These are phyloP conservation scores for Cyclostephanos invisitatus DNA, from an alignment of 108 stramenopile species.

Conservation along the genomic window DNA sequence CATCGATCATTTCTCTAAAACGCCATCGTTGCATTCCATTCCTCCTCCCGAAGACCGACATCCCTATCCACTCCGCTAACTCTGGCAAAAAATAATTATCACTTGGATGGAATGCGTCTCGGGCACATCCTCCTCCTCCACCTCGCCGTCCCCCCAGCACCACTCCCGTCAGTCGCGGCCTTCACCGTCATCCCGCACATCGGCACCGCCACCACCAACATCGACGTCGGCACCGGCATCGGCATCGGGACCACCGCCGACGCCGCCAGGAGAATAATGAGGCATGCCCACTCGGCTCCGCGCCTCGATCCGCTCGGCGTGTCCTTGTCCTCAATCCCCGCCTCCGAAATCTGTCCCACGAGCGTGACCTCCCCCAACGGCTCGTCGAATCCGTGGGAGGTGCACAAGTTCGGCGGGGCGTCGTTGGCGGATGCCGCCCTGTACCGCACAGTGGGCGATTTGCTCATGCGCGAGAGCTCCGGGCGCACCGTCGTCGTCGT, in stretches of 20 bases:
- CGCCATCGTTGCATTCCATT: too few relatives aligned
- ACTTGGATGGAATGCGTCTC: background rate
- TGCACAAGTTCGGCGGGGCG: slow-evolving; percentile 74
- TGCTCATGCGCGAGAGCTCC: slow-evolving; percentile 55
- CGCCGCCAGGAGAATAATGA: background rate
- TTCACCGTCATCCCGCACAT: background rate
- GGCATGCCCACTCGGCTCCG: background rate
- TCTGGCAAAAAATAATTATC: too few relatives aligned
- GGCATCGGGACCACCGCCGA: background rate
- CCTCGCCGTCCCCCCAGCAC: background rate
- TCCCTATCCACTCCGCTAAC: too few relatives aligned
- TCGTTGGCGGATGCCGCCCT: slow-evolving; percentile 61
- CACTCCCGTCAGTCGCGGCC: background rate
- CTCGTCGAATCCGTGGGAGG: slow-evolving; percentile 52
- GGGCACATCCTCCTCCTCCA: background rate
- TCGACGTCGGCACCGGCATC: background rate
- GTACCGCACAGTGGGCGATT: slow-evolving; percentile 71
- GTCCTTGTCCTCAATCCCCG: background rate
- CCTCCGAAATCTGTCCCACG: slow-evolving; percentile 13
- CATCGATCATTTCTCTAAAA: too few relatives aligned
- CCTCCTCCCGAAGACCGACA: too few relatives aligned
- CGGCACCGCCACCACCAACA: background rate
- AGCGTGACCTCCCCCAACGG: slow-evolving; percentile 27
- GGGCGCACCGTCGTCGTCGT: slow-evolving; percentile 16
- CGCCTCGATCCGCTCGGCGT: slow-evolving; percentile 3